phyloP scores from a whole-genome alignment of 768 basidiomycete genomes.

The Hemileccinum impolitum region DNA sequence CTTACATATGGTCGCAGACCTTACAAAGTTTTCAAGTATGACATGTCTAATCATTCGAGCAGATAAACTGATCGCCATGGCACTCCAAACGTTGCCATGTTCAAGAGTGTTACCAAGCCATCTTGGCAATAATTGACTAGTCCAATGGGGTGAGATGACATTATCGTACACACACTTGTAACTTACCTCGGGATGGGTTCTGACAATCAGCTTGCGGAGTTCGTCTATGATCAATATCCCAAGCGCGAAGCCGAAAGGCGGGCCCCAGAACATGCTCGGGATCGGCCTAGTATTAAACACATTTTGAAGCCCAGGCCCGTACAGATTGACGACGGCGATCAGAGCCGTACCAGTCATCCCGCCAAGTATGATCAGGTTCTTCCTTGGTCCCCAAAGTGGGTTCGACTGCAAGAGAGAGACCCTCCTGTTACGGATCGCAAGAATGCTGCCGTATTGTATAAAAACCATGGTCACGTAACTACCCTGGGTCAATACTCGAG shows the following conservation, averaged over 20 bases:
- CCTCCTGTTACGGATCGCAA: conserved; percentile 43
- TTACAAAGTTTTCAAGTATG: too few species aligned
- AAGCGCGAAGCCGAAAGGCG: conserved; percentile 43
- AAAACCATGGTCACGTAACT: conserved; percentile 50
- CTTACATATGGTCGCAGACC: too few species aligned
- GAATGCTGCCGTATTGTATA: conserved; percentile 41
- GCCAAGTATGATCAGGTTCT: conserved; percentile 36
- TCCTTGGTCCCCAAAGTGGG: conserved; percentile 45
- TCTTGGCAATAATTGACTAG: conserved; percentile 37
- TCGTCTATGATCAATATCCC: conserved; percentile 43
- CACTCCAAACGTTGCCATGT: neutral
- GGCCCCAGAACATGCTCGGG: conserved; percentile 46
- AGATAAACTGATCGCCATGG: neutral
- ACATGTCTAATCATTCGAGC: too few species aligned
- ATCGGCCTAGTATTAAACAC: conserved; percentile 44
- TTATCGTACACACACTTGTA: neutral
- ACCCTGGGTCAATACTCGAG: neutral
- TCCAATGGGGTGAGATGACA: conserved; percentile 5
- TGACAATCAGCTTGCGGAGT: conserved; percentile 41
- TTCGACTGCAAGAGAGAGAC: conserved; percentile 42
- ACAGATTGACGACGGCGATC: conserved; percentile 42
- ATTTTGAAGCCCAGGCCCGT: conserved; percentile 41
- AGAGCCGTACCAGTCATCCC: conserved; percentile 41
- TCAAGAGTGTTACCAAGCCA: conserved; percentile 33
- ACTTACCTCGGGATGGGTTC: conserved; percentile 41